Evolutionary conservation across 176 grass and related monocot species (phyloP), one percentile per base, ranked within the genome.

Genomic region (Lolium perenne): DNA sequence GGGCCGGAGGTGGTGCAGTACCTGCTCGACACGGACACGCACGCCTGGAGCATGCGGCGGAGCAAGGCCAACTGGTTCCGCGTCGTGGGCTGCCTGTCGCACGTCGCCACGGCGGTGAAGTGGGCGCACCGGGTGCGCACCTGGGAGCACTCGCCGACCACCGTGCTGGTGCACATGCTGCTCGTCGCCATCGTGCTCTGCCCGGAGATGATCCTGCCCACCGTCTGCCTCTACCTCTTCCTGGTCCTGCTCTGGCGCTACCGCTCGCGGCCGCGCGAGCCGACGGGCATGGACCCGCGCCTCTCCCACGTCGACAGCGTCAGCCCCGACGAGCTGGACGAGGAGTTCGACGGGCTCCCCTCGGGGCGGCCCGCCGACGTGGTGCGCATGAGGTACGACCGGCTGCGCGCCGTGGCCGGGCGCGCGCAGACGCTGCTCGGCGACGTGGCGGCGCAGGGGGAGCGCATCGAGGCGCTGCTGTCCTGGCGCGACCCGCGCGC

Each of bases 51-150:
- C 94, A 94, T 99, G 90, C 93, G 97, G 0, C 84, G 97, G 65
- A 96, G 97, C 92, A 95, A 94, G 88, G 92, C 97, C 51, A 99
- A 94, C 84, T 99, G 97, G 97, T 94, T 94, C 88, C 94, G 94
- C 71, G 97, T 93, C 53, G 97, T 99, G 0, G 88, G 90, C 3
- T 91, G 92, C 76, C 89, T 99, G 43, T 92, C 97, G 2, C 86
- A 93, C 62, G 76, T 92, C 17, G 92, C 94, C 40, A 75, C 81
- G 11, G 80, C 86, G 4, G 90, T 89, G 17, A 65, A 49, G 51
- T 99, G 97, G 97, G 77, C 66, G 47, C 86, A 88, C 64, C 88
- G 88, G 14, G 94, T 99, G 38, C 86, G 94, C 60, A 87, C 83
- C 11, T 99, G 97, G 94, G 75, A 79, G 38, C 92, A 93, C 80